These are phyloP conservation scores for Oropetium thomaeum DNA, from an alignment of 176 grass and related monocot species.

Conservation along the genomic window DNA sequence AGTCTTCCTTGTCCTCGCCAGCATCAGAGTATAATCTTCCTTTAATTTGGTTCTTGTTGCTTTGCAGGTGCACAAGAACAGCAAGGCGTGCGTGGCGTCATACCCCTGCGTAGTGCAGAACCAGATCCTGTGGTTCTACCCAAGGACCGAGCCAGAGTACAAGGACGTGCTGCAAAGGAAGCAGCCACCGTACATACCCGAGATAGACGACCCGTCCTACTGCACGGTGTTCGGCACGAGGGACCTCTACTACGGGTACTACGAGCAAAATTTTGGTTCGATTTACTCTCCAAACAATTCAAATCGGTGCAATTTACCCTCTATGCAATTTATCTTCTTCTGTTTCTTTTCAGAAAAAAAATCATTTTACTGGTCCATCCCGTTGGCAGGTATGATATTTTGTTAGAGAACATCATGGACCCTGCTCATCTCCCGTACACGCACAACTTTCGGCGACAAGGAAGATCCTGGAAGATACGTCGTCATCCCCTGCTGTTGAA, in stretches of 20 bases:
- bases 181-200: constrained; percentile 52
- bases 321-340: too few species aligned
- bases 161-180: constrained; percentile 52
- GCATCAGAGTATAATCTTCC: too few species aligned
- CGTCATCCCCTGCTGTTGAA: too few species aligned
- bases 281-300: too few species aligned
- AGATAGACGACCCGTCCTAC: constrained; percentile 79
- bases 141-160: constrained; percentile 50
- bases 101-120: constrained; percentile 84
- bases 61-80: constrained; percentile 61
- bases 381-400: constrained; percentile 75
- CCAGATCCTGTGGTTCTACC: constrained; percentile 89
- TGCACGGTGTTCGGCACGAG: constrained; percentile 46
- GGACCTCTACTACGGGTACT: constrained; percentile 80
- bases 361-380: too few species aligned
- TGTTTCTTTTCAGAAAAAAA: too few species aligned
- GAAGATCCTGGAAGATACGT: constrained; percentile 80
- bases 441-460: constrained; percentile 34
- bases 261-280: too few species aligned
- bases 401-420: constrained; percentile 84
- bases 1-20: too few species aligned
- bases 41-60: too few species aligned
- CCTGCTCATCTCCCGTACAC: constrained; percentile 80
- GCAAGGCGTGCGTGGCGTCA: constrained; percentile 67
- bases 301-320: too few species aligned